Base-by-base conservation (phyloP, 352 stramenopile genomes). In the Phytophthora aleatoria region DNA sequence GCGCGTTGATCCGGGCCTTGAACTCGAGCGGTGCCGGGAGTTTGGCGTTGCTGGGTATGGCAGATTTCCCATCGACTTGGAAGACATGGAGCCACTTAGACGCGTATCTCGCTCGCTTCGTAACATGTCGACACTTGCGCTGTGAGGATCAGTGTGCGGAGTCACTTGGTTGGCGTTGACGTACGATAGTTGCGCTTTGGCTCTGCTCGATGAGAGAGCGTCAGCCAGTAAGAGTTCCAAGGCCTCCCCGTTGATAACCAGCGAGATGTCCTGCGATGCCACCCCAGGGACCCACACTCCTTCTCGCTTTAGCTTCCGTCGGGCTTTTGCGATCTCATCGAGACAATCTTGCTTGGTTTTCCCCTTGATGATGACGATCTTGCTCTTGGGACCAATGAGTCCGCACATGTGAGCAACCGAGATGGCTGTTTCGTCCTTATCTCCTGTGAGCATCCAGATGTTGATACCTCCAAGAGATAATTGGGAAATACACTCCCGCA, bases 361-460 rank as follows among this genome's bases (percentile, higher is more conserved):
- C 10, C 85, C 87, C 45, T 94, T 92, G 57, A 95, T 91, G 27
- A 93, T 88, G 35, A 92, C 70, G 12, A 96, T 88, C 20, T 90
- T 92, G 56, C 79, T 92, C 55, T 84, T 89, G 27, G 81, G 73
- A 8, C 76, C 57, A n/a, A 92, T 89, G 13, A 99, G 89, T 5
- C 94, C 93, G 28, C 96, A 99, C 59, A 97, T 97, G 51, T 99
- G 97, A 5, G 90, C 97, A 20, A 99, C 99, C 12, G 99, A 99
- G 53, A 99, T 98, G 2, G 98, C 98, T 3, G 97, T 99, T 71
- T 99, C 98, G 48, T 98, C 88, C 70, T 99, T 99, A 67, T 99
- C 97, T 12, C 98, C 98, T 15, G 98, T 99, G 6, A 99, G 87
- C 70, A 99, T 98, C 97, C 97, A 99, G 24, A 99, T 90, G 63